Conservation (phyloP, 1,139 yeast species). For the Entelexis sorbosivorans region DNA sequence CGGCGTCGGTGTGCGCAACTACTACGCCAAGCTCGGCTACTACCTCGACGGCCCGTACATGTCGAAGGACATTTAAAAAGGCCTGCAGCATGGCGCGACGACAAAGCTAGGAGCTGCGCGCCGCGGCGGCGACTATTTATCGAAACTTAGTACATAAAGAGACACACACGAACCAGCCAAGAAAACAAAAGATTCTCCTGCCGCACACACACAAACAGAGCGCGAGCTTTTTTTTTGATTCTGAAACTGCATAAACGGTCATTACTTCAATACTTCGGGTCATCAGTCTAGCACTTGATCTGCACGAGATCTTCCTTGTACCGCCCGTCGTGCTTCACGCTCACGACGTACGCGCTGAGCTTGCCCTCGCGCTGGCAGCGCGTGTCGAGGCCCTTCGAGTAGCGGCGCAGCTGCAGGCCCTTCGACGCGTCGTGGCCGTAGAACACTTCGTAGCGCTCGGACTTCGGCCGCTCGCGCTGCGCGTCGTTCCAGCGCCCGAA, state of each 20-base stretch:
- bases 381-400: conserved; percentile 68
- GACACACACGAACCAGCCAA: too few species aligned
- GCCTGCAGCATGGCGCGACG: too few species aligned
- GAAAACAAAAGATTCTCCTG: too few species aligned
- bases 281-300: conserved; percentile 28
- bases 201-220: too few species aligned
- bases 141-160: too few species aligned
- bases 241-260: neutral
- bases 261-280: neutral
- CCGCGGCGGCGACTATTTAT: too few species aligned
- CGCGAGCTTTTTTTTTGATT: too few species aligned
- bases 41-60: conserved; percentile 90
- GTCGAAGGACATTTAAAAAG: conserved; percentile 48
- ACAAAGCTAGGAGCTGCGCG: too few species aligned
- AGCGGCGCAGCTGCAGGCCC: conserved; percentile 57
- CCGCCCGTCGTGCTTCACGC: conserved; percentile 26
- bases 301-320: conserved; percentile 28
- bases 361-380: conserved; percentile 70
- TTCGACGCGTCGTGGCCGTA: conserved; percentile 85
- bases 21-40: conserved; percentile 85
- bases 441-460: conserved; percentile 43
- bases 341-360: conserved; percentile 53
- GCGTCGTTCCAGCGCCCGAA: conserved; percentile 49
- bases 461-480: conserved; percentile 30
- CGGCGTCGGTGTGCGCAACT: conserved; percentile 96